These are phyloP conservation scores for Septoria linicola DNA, from an alignment of 2,329 filamentous ascomycete species.

Conservation along the genomic window DNA sequence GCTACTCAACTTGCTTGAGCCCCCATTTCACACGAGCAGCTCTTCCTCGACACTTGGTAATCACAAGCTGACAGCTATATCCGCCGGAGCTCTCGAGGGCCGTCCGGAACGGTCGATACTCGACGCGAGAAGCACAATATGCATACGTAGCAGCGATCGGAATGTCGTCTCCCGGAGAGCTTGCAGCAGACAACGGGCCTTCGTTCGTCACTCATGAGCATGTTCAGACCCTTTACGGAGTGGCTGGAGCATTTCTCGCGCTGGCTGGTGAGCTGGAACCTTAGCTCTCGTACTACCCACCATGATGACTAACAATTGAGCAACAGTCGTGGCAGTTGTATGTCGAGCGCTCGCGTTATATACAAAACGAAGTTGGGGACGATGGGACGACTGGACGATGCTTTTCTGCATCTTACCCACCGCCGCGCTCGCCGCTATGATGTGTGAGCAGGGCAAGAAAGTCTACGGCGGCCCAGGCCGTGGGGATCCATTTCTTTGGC, in stretches of 20 bases:
- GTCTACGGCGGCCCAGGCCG: background rate
- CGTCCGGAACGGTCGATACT: too few species aligned
- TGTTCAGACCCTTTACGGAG: background rate
- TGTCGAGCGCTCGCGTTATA: slow-evolving; percentile 6
- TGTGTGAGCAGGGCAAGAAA: background rate
- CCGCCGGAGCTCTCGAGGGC: too few species aligned
- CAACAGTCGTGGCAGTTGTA: slow-evolving; percentile 1
- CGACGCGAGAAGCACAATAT: too few species aligned
- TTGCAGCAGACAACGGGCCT: background rate
- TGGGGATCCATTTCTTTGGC: background rate
- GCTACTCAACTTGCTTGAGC: too few species aligned
- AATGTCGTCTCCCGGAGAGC: slow-evolving; percentile 3
- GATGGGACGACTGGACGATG: slow-evolving; percentile 13
- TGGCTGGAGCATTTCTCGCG: slow-evolving; percentile 5
- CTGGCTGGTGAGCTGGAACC: slow-evolving; percentile 1
- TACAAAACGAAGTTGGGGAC: slow-evolving; percentile 2
- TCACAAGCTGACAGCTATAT: too few species aligned
- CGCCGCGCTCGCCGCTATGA: slow-evolving; percentile 1
- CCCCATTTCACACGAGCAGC: too few species aligned
- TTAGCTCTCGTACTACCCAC: background rate
- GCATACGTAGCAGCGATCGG: background rate
- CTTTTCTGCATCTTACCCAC: slow-evolving; percentile 3
- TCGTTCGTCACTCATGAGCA: background rate
- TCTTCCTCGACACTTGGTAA: too few species aligned
- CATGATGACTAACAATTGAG: background rate